These are phyloP conservation scores for Plasmodium reichenowi DNA, from an alignment of 169 alveolate genomes.

Conservation along the genomic window DNA sequence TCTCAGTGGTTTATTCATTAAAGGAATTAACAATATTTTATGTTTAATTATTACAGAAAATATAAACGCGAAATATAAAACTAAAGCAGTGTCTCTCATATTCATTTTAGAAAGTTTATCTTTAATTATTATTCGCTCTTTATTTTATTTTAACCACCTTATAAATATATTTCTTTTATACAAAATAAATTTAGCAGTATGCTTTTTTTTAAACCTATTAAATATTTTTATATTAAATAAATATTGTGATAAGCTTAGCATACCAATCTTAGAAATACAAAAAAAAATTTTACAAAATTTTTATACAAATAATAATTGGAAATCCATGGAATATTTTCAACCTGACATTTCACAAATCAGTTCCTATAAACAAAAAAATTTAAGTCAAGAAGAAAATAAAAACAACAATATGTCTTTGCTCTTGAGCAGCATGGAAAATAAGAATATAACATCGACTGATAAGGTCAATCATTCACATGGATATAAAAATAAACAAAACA, in stretches of 20 bases:
- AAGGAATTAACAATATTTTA: slow-evolving; percentile 20
- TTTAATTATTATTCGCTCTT: slow-evolving; percentile 1
- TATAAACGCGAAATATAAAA: slow-evolving; percentile 7
- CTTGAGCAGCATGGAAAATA: no score
- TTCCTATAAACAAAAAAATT: not conserved
- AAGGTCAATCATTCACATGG: no score
- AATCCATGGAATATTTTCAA: not conserved
- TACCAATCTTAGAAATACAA: not conserved
- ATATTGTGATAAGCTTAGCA: not conserved
- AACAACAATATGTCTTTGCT: no score
- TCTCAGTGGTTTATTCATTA: slow-evolving; percentile 16
- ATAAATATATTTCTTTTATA: not conserved
- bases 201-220: not conserved
- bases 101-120: not conserved
- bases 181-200: not conserved
- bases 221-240: not conserved
- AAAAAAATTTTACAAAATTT: not conserved
- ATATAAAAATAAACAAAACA: no score
- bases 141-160: not conserved
- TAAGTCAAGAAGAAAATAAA: no score
- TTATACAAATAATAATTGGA: not conserved
- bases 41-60: slow-evolving; percentile 37
- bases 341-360: not conserved
- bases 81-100: slow-evolving; percentile 6
- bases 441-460: no score